These are phyloP conservation scores for Phytophthora macrochlamydospora DNA, from an alignment of 352 stramenopile genomes.

Conservation along the genomic window DNA sequence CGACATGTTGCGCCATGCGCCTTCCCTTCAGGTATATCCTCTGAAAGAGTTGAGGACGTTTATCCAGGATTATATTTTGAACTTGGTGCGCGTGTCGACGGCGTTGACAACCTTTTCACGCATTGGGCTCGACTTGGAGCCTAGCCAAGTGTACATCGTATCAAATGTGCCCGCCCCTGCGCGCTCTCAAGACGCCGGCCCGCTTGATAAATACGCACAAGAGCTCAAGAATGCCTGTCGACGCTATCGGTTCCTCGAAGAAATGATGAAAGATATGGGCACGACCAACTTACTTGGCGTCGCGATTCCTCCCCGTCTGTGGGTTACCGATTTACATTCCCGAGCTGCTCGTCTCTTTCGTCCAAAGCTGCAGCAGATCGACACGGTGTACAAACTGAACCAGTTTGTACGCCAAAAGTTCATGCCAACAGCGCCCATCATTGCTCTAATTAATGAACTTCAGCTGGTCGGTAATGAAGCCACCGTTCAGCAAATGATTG, in stretches of 20 bases:
- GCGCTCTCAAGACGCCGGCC: slow-evolving; percentile 28
- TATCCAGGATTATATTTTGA: slow-evolving; percentile 51
- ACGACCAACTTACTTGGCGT: slow-evolving; percentile 33
- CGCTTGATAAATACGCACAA: slow-evolving; percentile 41
- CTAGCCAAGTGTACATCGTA: slow-evolving; percentile 36
- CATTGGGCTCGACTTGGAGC: slow-evolving; percentile 36
- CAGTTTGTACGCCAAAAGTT: slow-evolving; percentile 48
- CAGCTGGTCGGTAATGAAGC: slow-evolving; percentile 40
- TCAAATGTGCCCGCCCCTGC: slow-evolving; percentile 10
- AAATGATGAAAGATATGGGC: slow-evolving; percentile 55
- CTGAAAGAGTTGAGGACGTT: slow-evolving; percentile 50
- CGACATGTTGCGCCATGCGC: slow-evolving; percentile 50
- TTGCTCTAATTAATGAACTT: slow-evolving; percentile 48
- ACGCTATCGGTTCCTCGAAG: slow-evolving; percentile 50
- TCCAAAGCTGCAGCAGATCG: slow-evolving; percentile 68
- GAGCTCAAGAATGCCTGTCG: slow-evolving; percentile 40
- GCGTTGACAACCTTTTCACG: slow-evolving; percentile 30
- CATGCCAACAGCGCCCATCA: slow-evolving; percentile 32
- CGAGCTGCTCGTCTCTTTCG: slow-evolving; percentile 49
- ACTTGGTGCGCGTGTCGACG: slow-evolving; percentile 52
- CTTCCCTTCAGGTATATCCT: slow-evolving; percentile 47
- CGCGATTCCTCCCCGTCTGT: slow-evolving; percentile 31
- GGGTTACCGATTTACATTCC: slow-evolving; percentile 34
- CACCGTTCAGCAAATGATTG: slow-evolving; percentile 42
- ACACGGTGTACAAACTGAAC: slow-evolving; percentile 61